A percentile compares a stretch with the other conserved stretches of the same genome.
phyloP scores from a whole-genome alignment of 2,329 filamentous ascomycete species.

The Massarina eburnea region DNA sequence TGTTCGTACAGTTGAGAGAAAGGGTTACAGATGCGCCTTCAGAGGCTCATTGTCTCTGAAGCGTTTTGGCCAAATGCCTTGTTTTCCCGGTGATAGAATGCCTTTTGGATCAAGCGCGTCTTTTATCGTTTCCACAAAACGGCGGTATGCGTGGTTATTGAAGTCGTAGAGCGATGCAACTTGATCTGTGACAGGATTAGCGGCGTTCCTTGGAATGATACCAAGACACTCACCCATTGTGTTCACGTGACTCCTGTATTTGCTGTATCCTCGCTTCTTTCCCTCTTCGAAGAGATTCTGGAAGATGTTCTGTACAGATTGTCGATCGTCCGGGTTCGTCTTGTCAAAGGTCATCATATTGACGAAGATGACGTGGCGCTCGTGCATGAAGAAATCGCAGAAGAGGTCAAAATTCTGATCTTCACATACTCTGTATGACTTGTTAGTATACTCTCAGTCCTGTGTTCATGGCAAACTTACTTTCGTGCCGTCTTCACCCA shows the following conservation, averaged over 20 bases:
- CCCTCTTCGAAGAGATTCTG: conserved; percentile 29
- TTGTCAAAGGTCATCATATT: conserved; percentile 55
- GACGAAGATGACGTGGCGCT: conserved; percentile 50
- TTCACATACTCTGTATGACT: conserved; percentile 40
- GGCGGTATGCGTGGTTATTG: conserved; percentile 33
- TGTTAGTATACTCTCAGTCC: neutral
- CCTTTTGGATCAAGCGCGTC: conserved; percentile 36
- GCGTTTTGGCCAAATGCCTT: conserved; percentile 34
- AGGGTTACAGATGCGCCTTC: conserved; percentile 29
- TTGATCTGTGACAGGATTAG: conserved; percentile 19
- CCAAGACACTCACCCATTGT: conserved; percentile 29
- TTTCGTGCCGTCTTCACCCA: conserved; percentile 48
- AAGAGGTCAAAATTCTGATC: conserved; percentile 48
- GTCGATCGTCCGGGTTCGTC: conserved; percentile 42
- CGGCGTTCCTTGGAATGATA: neutral
- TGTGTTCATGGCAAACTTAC: neutral
- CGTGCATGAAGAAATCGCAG: conserved; percentile 54
- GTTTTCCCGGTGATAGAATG: conserved; percentile 34
- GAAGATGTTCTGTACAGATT: conserved; percentile 36
- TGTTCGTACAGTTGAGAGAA: too few species aligned
- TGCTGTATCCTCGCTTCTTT: conserved; percentile 32
- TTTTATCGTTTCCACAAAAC: conserved; percentile 37
- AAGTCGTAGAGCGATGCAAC: conserved; percentile 36
- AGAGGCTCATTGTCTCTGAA: conserved; percentile 23
- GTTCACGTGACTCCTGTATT: conserved; percentile 35